Conservation (phyloP, 495 filamentous ascomycete species). For the Physcia stellaris region DNA sequence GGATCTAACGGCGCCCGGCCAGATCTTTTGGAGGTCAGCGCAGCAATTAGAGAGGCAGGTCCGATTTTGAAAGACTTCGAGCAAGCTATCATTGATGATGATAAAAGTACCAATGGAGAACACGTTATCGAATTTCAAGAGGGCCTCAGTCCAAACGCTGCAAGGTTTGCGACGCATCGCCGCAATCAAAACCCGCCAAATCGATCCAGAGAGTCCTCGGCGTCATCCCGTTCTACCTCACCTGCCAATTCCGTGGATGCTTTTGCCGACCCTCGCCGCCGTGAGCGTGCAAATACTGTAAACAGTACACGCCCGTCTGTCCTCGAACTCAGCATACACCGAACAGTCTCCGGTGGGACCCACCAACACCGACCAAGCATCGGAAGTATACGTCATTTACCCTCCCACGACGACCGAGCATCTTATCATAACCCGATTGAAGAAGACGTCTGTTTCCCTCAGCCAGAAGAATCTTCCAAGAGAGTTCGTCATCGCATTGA, state of each 20-base stretch:
- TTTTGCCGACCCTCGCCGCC: slow-evolving; percentile 65
- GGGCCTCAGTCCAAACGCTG: slow-evolving; percentile 14
- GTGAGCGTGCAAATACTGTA: slow-evolving; percentile 51
- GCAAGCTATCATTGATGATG: slow-evolving; percentile 73
- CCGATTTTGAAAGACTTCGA: slow-evolving; percentile 60
- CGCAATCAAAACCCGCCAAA: slow-evolving; percentile 19
- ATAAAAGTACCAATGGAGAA: slow-evolving; percentile 35
- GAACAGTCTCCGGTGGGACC: slow-evolving; percentile 58
- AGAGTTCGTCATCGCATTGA: slow-evolving; percentile 50
- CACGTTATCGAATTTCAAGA: slow-evolving; percentile 16
- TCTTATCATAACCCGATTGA: slow-evolving; percentile 36
- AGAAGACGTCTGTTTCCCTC: slow-evolving; percentile 77
- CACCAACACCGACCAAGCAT: slow-evolving; percentile 45
- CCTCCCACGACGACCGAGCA: slow-evolving; percentile 29
- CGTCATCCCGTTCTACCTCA: slow-evolving; percentile 57
- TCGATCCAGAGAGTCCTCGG: slow-evolving; percentile 34
- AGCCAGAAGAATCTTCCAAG: slow-evolving; percentile 37
- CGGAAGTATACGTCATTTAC: slow-evolving; percentile 32
- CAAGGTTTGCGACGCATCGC: slow-evolving; percentile 8
- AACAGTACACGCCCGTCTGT: slow-evolving; percentile 45
- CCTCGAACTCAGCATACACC: slow-evolving; percentile 48
- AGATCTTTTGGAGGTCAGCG: slow-evolving; percentile 36
- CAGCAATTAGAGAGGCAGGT: slow-evolving; percentile 29
- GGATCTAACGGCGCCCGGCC: slow-evolving; percentile 22
- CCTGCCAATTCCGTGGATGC: slow-evolving; percentile 96